These are phyloP conservation scores for Paracoccidioides lutzii DNA, from an alignment of 2,329 filamentous ascomycete species.

Conservation along the genomic window DNA sequence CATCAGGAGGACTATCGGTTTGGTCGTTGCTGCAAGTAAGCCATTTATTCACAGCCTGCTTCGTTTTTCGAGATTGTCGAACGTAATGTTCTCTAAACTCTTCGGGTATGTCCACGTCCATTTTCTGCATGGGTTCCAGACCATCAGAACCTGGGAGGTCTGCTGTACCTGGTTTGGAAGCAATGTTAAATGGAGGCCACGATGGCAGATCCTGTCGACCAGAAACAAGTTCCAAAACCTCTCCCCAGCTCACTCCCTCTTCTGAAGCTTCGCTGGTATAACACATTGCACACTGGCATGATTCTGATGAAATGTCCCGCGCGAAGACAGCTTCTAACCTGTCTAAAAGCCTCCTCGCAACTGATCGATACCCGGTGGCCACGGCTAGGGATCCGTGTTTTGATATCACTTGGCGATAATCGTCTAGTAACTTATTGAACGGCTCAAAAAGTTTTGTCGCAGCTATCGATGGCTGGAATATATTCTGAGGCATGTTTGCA, in stretches of 20 bases:
- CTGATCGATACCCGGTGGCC: conserved; percentile 85
- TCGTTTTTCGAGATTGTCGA: conserved; percentile 82
- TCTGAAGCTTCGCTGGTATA: conserved; percentile 46
- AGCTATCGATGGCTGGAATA: conserved; percentile 52
- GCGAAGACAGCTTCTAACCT: conserved; percentile 90
- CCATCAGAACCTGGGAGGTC: conserved; percentile 40
- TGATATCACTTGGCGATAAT: conserved; percentile 68
- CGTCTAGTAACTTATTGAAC: conserved; percentile 69
- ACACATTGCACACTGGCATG: conserved; percentile 81
- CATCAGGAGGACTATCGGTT: conserved; percentile 62
- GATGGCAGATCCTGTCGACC: conserved; percentile 71
- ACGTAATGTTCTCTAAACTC: conserved; percentile 89
- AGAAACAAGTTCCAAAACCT: conserved; percentile 84
- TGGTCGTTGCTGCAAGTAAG: conserved; percentile 65
- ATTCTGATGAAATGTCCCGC: conserved; percentile 72
- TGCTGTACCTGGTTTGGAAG: conserved; percentile 43
- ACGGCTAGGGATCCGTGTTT: conserved; percentile 86
- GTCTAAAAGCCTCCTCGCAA: conserved; percentile 81
- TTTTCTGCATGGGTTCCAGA: conserved; percentile 54
- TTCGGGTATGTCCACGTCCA: conserved; percentile 88
- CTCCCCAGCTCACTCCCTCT: conserved; percentile 81
- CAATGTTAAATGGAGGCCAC: conserved; percentile 79
- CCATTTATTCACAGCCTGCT: conserved; percentile 84
- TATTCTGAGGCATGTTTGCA: conserved; percentile 45
- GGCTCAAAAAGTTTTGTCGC: conserved; percentile 68